Conservation (phyloP, 2,329 filamentous ascomycete species). For the Thielaviopsis ethacetica region DNA sequence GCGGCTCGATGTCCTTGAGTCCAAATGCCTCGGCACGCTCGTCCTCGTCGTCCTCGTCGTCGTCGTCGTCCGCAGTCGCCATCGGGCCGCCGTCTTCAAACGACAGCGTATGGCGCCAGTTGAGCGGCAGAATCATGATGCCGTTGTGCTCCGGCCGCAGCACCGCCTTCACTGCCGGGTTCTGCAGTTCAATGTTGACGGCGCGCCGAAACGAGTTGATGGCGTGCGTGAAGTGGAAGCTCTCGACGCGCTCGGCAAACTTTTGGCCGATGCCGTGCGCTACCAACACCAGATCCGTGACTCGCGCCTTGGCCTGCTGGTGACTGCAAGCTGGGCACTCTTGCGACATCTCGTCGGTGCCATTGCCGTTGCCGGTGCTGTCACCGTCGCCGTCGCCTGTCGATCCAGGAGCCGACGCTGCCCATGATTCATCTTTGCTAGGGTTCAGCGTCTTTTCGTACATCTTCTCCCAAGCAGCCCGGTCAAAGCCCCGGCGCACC, state of each 20-base stretch:
- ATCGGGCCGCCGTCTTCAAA: slow-evolving; percentile 64
- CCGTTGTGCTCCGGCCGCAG: slow-evolving; percentile 62
- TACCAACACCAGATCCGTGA: slow-evolving; percentile 78
- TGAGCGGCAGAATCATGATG: slow-evolving; percentile 85
- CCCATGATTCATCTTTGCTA: slow-evolving; percentile 17
- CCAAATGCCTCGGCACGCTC: slow-evolving; percentile 27
- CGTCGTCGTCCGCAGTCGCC: slow-evolving; percentile 32
- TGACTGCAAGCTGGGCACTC: slow-evolving; percentile 43
- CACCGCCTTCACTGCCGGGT: slow-evolving; percentile 54
- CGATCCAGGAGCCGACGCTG: slow-evolving; percentile 9
- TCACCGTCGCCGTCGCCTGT: neutral
- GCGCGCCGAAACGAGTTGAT: slow-evolving; percentile 80
- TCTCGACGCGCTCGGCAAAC: slow-evolving; percentile 83
- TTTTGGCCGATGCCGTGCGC: slow-evolving; percentile 96
- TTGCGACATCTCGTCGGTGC: neutral
- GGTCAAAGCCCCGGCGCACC: slow-evolving; percentile 80
- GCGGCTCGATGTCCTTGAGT: slow-evolving; percentile 81
- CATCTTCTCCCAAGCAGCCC: slow-evolving; percentile 56
- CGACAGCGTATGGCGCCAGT: slow-evolving; percentile 79
- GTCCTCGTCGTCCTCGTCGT: slow-evolving; percentile 33
- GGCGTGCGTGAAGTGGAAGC: slow-evolving; percentile 91
- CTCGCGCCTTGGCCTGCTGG: slow-evolving; percentile 47
- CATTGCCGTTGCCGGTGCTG: neutral
- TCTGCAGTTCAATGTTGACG: slow-evolving; percentile 69
- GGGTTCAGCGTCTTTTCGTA: slow-evolving; percentile 33